Percentiles rank a stretch among this genome's conserved stretches.
Evolutionary conservation across 257 asterid species (phyloP).

Genomic region (Nicotiana benthamiana): DNA sequence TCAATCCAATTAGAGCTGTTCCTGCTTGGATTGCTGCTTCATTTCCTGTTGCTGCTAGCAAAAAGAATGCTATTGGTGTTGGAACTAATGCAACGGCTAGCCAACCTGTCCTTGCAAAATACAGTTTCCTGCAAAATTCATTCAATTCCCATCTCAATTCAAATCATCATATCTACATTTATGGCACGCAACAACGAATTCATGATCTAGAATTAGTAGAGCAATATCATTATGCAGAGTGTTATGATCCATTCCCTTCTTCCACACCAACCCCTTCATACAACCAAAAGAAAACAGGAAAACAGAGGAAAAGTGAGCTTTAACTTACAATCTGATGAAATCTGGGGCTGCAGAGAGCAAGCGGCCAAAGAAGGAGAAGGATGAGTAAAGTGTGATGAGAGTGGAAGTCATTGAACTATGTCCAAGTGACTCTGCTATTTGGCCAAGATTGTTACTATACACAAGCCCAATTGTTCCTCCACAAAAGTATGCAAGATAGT

Average conservation of each 20-base stretch:
- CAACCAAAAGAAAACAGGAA: background rate
- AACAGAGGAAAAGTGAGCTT: background rate
- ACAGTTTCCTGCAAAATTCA: slow-evolving; percentile 42
- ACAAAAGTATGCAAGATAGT: slow-evolving; percentile 59
- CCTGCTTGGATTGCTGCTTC: slow-evolving; percentile 46
- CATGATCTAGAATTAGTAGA: background rate
- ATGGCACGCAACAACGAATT: background rate
- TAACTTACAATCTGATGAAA: slow-evolving; percentile 54
- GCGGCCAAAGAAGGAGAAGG: slow-evolving; percentile 94
- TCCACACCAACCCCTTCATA: background rate
- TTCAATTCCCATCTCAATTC: background rate
- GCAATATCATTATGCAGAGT: background rate
- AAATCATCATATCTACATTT: background rate
- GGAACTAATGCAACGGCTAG: slow-evolving; percentile 64
- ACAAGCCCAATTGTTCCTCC: slow-evolving; percentile 93
- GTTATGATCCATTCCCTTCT: background rate
- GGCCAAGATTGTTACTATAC: slow-evolving; percentile 87
- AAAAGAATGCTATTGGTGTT: slow-evolving; percentile 54
- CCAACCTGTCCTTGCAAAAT: slow-evolving; percentile 88
- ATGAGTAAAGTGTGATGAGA: slow-evolving; percentile 65
- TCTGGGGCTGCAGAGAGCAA: slow-evolving; percentile 88
- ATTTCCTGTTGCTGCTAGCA: slow-evolving; percentile 43
- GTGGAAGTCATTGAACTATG: slow-evolving; percentile 39
- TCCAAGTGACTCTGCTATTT: slow-evolving; percentile 82
- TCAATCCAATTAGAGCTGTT: slow-evolving; percentile 76